phyloP scores from a whole-genome alignment of 164 flowering plant genomes.

The Chimonanthus salicifolius region DNA sequence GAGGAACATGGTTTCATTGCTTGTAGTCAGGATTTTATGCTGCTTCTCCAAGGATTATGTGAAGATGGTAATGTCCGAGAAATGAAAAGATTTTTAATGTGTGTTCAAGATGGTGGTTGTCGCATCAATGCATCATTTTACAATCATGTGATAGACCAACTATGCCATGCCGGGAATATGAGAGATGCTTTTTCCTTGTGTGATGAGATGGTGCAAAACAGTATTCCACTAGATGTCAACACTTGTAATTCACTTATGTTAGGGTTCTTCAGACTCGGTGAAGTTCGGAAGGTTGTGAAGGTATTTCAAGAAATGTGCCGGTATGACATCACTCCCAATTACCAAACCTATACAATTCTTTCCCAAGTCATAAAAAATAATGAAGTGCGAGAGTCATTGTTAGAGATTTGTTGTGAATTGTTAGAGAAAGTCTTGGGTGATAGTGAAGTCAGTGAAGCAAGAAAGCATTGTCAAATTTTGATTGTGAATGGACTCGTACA shows the following conservation, averaged over 20 bases:
- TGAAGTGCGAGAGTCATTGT: not conserved
- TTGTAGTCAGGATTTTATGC: slow-evolving; percentile 5
- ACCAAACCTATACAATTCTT: not conserved
- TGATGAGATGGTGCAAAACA: slow-evolving; percentile 5
- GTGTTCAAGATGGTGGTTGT: not conserved
- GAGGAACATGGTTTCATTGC: slow-evolving; percentile 4
- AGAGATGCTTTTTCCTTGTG: slow-evolving; percentile 3
- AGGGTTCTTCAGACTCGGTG: not conserved
- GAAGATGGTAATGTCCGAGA: not conserved
- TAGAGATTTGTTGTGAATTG: not conserved
- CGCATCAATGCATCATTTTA: slow-evolving; percentile 1
- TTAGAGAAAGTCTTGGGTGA: not conserved
- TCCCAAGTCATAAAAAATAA: slow-evolving; percentile 1
- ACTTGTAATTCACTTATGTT: slow-evolving; percentile 7
- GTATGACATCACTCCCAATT: not conserved
- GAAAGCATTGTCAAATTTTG: slow-evolving; percentile 2
- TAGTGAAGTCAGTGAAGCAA: not conserved
- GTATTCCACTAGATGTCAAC: slow-evolving; percentile 2
- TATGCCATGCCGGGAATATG: slow-evolving; percentile 1
- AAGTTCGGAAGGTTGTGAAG: slow-evolving; percentile 1
- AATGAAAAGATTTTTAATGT: not conserved
- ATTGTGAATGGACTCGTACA: slow-evolving; percentile 2
- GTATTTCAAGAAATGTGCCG: slow-evolving; percentile 7
- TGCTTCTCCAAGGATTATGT: slow-evolving; percentile 3
- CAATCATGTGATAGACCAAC: slow-evolving; percentile 2